Conservation (phyloP, 192 early-diverging fungal species). For the Piromyces finnis region DNA sequence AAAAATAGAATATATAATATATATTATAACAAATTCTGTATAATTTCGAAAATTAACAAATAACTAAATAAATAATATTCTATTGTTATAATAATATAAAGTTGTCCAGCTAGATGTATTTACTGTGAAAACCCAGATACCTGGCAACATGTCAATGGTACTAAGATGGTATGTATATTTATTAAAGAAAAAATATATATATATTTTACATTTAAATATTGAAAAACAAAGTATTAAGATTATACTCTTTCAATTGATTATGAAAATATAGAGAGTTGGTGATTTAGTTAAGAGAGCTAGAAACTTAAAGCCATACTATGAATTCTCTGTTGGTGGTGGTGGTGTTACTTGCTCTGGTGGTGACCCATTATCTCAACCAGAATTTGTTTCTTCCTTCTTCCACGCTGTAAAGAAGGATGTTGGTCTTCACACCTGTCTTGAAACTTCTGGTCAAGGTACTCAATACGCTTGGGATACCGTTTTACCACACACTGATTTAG, state of each 20-base stretch:
- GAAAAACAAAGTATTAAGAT: too few relatives aligned
- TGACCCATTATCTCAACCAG: constrained; percentile 1
- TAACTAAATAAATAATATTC: too few relatives aligned
- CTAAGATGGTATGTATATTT: not conserved
- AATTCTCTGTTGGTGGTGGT: not conserved
- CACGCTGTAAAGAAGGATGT: not conserved
- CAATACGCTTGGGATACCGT: not conserved
- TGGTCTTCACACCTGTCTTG: not conserved
- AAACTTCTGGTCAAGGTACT: not conserved
- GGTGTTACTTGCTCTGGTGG: not conserved
- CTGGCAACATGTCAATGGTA: not conserved
- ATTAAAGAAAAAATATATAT: not conserved
- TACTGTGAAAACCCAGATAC: constrained; percentile 4
- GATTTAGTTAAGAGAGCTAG: not conserved
- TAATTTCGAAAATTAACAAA: too few relatives aligned
- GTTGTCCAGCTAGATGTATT: not conserved
- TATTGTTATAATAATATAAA: not conserved
- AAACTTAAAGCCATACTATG: not conserved
- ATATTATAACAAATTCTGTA: too few relatives aligned
- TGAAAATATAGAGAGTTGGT: not conserved
- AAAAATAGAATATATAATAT: too few relatives aligned
- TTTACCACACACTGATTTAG: not conserved
- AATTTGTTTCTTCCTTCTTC: not conserved
- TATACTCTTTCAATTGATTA: too few relatives aligned
- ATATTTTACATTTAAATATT: too few relatives aligned